Evolutionary conservation across 208 protist species (phyloP).

Genomic region (Trypanosoma scelopori): DNA sequence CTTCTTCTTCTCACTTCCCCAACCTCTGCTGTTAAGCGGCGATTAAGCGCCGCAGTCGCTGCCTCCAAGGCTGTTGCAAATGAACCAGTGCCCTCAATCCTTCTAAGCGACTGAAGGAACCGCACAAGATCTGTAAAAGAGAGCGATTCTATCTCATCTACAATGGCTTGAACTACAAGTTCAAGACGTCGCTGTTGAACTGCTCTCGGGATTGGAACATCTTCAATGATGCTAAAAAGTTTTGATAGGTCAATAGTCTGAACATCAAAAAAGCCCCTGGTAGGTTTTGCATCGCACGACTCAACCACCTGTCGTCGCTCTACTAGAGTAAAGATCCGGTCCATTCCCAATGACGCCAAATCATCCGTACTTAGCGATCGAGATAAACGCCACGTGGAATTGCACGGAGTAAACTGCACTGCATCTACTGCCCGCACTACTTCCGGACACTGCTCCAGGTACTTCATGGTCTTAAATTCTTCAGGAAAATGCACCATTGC

Average conservation of each 20-base stretch:
- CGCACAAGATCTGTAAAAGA: slow-evolving; percentile 37
- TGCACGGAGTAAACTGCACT: slow-evolving; percentile 2
- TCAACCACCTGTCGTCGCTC: slow-evolving; percentile 14
- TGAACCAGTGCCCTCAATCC: slow-evolving; percentile 34
- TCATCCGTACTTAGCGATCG: slow-evolving; percentile 19
- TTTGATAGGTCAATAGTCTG: slow-evolving; percentile 31
- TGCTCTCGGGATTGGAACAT: slow-evolving; percentile 17
- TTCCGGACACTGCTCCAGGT: slow-evolving; percentile 13
- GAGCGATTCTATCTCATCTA: slow-evolving; percentile 18
- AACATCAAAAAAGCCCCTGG: slow-evolving; percentile 20
- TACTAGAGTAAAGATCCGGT: slow-evolving; percentile 26
- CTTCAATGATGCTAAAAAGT: slow-evolving; percentile 31
- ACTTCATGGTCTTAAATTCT: slow-evolving; percentile 34
- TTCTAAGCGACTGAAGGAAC: slow-evolving; percentile 50
- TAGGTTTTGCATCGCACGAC: neutral
- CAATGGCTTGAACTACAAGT: slow-evolving; percentile 23
- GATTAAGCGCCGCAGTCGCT: slow-evolving; percentile 28
- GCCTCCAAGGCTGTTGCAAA: slow-evolving; percentile 29
- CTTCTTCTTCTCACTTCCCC: neutral
- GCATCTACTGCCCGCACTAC: slow-evolving; percentile 25
- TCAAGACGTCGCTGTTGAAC: slow-evolving; percentile 23
- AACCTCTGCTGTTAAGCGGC: neutral
- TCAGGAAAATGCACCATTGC: slow-evolving; percentile 76
- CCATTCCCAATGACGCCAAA: slow-evolving; percentile 30
- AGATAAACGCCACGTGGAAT: neutral